Evolutionary conservation across 257 asterid species (phyloP).

Genomic region (Solanum etuberosum): DNA sequence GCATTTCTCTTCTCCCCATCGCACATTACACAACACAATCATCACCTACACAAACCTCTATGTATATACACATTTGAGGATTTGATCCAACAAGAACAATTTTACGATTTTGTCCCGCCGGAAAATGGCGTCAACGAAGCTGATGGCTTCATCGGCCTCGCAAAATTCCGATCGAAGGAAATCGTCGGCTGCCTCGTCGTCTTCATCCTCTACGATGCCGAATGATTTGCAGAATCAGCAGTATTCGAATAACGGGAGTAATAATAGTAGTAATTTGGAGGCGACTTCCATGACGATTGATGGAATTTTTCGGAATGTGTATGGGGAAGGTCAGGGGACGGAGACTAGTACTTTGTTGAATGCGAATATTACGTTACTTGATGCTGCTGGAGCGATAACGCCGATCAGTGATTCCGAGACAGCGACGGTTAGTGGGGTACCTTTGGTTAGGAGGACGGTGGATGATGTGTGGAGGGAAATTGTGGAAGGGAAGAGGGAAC

Average conservation of each 20-base stretch:
- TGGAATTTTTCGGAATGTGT: conserved; percentile 8
- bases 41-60: neutral
- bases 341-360: conserved; percentile 26
- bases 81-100: neutral
- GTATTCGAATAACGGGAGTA: neutral
- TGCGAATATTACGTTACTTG: conserved; percentile 30
- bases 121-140: conserved; percentile 27
- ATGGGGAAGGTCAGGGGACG: conserved; percentile 2
- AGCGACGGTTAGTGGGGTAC: neutral
- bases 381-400: conserved; percentile 43
- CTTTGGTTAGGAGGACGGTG: conserved; percentile 40
- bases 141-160: conserved; percentile 22
- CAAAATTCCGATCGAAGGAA: conserved; percentile 20
- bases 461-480: conserved; percentile 97
- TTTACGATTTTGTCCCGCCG: neutral
- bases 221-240: neutral
- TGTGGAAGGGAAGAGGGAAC: conserved; percentile 57
- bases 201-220: conserved; percentile 2
- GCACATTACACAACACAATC: neutral
- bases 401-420: conserved; percentile 30
- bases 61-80: neutral
- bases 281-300: conserved; percentile 9
- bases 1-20: neutral
- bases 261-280: conserved; percentile 1
- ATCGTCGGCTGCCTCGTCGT: neutral